Evolutionary conservation across 2,329 filamentous ascomycete species (phyloP).

Genomic region (Ascochyta koolunga): DNA sequence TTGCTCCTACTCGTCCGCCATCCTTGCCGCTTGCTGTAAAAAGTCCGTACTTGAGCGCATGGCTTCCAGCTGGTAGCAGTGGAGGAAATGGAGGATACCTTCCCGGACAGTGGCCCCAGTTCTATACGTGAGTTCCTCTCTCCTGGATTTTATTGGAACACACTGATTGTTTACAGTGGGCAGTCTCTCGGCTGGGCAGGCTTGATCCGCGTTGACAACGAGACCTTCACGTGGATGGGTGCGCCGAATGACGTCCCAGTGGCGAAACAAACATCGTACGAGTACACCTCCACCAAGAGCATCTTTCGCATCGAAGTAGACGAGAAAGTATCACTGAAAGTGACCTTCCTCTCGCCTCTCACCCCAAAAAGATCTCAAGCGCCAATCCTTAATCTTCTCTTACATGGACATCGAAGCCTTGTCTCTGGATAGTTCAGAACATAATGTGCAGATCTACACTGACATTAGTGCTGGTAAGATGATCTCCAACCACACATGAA

Average conservation of each 20-base stretch:
- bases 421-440: slow-evolving; percentile 61
- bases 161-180: slow-evolving; percentile 70
- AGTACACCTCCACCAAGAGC: slow-evolving; percentile 53
- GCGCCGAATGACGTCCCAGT: slow-evolving; percentile 72
- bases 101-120: slow-evolving; percentile 71
- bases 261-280: slow-evolving; percentile 70
- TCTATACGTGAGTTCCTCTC: slow-evolving; percentile 66
- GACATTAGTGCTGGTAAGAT: slow-evolving; percentile 71
- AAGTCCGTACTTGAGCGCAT: slow-evolving; percentile 59
- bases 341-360: slow-evolving; percentile 77
- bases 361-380: slow-evolving; percentile 80
- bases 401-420: slow-evolving; percentile 75
- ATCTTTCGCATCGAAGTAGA: slow-evolving; percentile 52
- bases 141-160: neutral
- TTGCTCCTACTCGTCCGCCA: slow-evolving; percentile 66
- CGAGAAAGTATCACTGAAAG: slow-evolving; percentile 60
- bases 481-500: neutral
- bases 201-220: slow-evolving; percentile 65
- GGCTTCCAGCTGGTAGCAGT: slow-evolving; percentile 70
- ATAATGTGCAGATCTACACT: slow-evolving; percentile 68
- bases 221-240: slow-evolving; percentile 63
- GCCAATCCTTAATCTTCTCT: slow-evolving; percentile 78
- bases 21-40: slow-evolving; percentile 58
- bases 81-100: slow-evolving; percentile 84
- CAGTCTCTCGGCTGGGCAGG: slow-evolving; percentile 67